phyloP scores from a whole-genome alignment of 2,329 filamentous ascomycete species.

The Xylaria sp. region DNA sequence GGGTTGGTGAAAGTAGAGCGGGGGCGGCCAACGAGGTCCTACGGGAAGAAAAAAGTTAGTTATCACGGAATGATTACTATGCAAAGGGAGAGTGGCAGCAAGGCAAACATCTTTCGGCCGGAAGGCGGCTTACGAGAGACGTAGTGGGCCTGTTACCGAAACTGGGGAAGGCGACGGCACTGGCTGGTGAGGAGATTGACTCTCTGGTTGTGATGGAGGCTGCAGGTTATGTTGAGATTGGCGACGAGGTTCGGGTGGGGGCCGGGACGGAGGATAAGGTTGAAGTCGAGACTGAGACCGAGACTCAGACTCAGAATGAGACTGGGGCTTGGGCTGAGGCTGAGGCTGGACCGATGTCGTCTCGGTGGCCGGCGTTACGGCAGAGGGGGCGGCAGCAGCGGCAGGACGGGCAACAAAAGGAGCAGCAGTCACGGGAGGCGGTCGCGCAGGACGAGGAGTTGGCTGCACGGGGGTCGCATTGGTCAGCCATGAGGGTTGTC shows the following conservation, averaged over 20 bases:
- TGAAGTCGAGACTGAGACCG: constrained; percentile 15
- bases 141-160: constrained; percentile 32
- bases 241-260: constrained; percentile 15
- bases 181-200: constrained; percentile 4
- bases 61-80: constrained; percentile 19
- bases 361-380: constrained; percentile 29
- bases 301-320: constrained; percentile 10
- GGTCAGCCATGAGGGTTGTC: constrained; percentile 51
- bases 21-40: constrained; percentile 44
- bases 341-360: constrained; percentile 19
- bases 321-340: constrained; percentile 23
- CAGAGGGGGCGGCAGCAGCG: constrained; percentile 24
- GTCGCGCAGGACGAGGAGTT: constrained; percentile 45
- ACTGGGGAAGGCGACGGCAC: constrained; percentile 15
- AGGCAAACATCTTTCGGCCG: background rate
- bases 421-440: constrained; percentile 24
- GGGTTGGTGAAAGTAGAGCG: constrained; percentile 70
- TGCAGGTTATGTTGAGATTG: constrained; percentile 17
- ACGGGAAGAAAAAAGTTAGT: constrained; percentile 26
- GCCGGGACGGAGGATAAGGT: constrained; percentile 9
- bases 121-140: constrained; percentile 43
- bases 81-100: constrained; percentile 1
- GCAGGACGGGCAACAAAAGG: too few relatives aligned
- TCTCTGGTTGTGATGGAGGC: constrained; percentile 12
- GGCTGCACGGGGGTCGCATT: constrained; percentile 48